Base-by-base conservation (phyloP, 352 stramenopile species). In the Globisporangium solare region DNA sequence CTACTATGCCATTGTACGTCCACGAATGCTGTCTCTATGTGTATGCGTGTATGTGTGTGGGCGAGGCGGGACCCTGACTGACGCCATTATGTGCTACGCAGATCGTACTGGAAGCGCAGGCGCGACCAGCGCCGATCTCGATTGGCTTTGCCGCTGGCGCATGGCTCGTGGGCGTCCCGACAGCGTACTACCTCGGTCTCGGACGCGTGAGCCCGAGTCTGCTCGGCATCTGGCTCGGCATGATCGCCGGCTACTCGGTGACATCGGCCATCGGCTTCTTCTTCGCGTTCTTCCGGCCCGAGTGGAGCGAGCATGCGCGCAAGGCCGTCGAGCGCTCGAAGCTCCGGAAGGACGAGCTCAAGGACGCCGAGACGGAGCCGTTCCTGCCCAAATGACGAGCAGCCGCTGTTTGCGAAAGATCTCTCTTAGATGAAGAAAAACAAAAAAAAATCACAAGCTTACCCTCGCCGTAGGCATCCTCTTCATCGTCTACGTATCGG, bases 151-250 rank as follows among this genome's bases (percentile, higher is more conserved):
- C 61, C 13, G 43, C 65, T 0, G 84, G 86, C 3, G 83, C 85
- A 21, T 95, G 86, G 86, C 56, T 84, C 22, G 73, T 95, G 1
- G 79, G 78, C 11, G 83, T 95, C 12, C 86, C 86, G 0, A 57
- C 60, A 8, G 76, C 84, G 4, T 95, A 92, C 60, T 63, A 89
- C 40, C 61, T 96, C 32, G 83, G 74, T 20, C 55, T 92, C 12
- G 68, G 66, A 6, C 56, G 66, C 8, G 55, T 47, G 11, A 57
- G 56, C 2, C 58, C 66, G 18, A 71, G 56, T 47, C 71, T 94
- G 17, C 49, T 90, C 0, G 82, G 83, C 18, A 73, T 96, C 21
- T 95, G 85, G 83, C 47, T 87, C 54, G 83, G 77, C 13, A 74
- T 90, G 62, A 47, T 84, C 39, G 71, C 68, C 14, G 87, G 87